Conservation (phyloP, 257 asterid species). For the Solanum lignicaule region DNA sequence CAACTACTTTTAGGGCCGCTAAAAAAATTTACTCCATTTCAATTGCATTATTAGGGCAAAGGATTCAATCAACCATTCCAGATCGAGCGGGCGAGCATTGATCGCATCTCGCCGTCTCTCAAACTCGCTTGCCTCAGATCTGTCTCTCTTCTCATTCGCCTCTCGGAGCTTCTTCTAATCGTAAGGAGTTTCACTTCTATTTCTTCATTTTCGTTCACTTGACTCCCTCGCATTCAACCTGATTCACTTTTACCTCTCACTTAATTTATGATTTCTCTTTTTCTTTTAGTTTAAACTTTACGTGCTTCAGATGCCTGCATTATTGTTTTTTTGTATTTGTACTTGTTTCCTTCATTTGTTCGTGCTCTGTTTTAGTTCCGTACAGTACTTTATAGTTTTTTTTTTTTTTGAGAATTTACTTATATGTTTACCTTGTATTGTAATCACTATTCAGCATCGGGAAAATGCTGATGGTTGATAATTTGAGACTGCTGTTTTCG, state of each 20-base stretch:
- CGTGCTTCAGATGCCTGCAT: background rate
- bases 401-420: background rate
- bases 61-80: background rate
- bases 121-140: background rate
- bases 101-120: background rate
- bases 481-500: background rate
- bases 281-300: background rate
- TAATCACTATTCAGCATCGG: background rate
- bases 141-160: background rate
- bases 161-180: background rate
- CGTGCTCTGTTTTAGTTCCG: background rate
- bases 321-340: background rate
- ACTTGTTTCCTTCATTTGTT: background rate
- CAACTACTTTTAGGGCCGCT: background rate
- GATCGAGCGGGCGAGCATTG: background rate
- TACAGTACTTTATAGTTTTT: background rate
- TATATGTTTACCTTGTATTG: background rate
- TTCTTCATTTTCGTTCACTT: background rate
- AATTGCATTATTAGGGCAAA: background rate
- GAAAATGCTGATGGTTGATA: background rate
- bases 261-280: background rate
- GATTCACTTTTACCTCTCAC: background rate
- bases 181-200: background rate
- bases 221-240: background rate
- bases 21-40: background rate